Conservation (phyloP, 106 monocot species). For the Xerophyta viscosa region DNA sequence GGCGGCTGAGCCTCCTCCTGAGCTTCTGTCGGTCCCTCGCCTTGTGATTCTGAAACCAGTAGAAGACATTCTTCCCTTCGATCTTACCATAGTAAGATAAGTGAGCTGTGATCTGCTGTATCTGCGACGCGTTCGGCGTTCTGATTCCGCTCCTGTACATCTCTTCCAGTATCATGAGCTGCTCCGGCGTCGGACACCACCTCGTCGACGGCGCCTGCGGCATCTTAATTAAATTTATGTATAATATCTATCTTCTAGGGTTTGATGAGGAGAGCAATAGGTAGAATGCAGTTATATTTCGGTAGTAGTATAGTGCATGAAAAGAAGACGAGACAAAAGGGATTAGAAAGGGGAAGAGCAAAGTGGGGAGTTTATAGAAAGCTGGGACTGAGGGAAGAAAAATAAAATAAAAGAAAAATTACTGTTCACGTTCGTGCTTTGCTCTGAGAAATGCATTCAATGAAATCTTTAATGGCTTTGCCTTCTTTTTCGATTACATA, state of each 20-base stretch:
- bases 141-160: conserved; percentile 66
- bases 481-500: neutral
- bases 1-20: conserved; percentile 37
- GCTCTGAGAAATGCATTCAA: no score
- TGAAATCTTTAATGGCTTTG: neutral
- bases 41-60: conserved; percentile 93
- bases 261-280: neutral
- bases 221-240: conserved; percentile 21
- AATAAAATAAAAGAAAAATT: neutral
- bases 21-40: conserved; percentile 72
- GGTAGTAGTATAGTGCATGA: neutral
- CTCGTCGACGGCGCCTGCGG: conserved; percentile 61
- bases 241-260: no score
- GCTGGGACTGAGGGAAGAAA: neutral
- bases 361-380: conserved; percentile 9
- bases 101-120: conserved; percentile 67
- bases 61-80: conserved; percentile 83
- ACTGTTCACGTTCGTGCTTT: neutral
- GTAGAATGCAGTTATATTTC: neutral
- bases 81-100: conserved; percentile 64
- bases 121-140: conserved; percentile 66
- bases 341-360: conserved; percentile 4
- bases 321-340: conserved; percentile 8
- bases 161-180: conserved; percentile 75
- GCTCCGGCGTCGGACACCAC: conserved; percentile 84